phyloP scores from a whole-genome alignment of 2,329 filamentous ascomycete genomes.

The Myotisia sp. region DNA sequence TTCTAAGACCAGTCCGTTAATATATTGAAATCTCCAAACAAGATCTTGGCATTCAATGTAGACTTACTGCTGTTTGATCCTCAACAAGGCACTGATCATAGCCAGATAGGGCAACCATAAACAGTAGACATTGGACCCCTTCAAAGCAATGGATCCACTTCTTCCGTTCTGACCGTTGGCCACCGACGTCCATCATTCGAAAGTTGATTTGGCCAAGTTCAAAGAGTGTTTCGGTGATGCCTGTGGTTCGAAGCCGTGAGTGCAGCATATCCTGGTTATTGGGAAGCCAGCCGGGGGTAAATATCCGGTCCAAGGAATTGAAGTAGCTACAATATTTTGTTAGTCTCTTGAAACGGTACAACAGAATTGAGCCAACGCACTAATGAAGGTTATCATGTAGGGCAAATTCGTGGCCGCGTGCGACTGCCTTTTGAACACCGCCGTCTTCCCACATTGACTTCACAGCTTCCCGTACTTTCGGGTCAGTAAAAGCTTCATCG shows the following conservation, averaged over 20 bases:
- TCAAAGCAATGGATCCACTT: slow-evolving; percentile 98
- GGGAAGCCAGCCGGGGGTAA: slow-evolving; percentile 65
- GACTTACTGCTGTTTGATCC: slow-evolving; percentile 81
- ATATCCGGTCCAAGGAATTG: slow-evolving; percentile 59
- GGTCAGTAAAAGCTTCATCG: slow-evolving; percentile 60
- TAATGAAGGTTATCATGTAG: slow-evolving; percentile 91
- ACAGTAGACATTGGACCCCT: slow-evolving; percentile 80
- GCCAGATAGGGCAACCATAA: slow-evolving; percentile 87
- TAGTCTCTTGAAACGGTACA: neutral
- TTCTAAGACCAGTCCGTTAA: slow-evolving; percentile 40
- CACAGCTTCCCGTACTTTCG: slow-evolving; percentile 55
- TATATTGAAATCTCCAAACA: neutral
- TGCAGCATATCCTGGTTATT: slow-evolving; percentile 90
- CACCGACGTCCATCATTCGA: slow-evolving; percentile 92
- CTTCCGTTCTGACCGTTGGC: slow-evolving; percentile 82
- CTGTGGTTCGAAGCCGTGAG: slow-evolving; percentile 78
- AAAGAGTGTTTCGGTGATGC: slow-evolving; percentile 90
- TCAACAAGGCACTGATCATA: slow-evolving; percentile 95
- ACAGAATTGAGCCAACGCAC: slow-evolving; percentile 40
- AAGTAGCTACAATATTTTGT: no score
- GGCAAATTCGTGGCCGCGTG: slow-evolving; percentile 90
- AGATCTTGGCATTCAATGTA: slow-evolving; percentile 1
- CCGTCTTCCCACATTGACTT: slow-evolving; percentile 69
- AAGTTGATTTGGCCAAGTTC: slow-evolving; percentile 85
- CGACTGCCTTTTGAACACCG: slow-evolving; percentile 75